Evolutionary conservation across 176 grass and related monocot genomes (phyloP), one percentile per base, ranked within the genome.

Genomic region (Ensete glaucum): DNA sequence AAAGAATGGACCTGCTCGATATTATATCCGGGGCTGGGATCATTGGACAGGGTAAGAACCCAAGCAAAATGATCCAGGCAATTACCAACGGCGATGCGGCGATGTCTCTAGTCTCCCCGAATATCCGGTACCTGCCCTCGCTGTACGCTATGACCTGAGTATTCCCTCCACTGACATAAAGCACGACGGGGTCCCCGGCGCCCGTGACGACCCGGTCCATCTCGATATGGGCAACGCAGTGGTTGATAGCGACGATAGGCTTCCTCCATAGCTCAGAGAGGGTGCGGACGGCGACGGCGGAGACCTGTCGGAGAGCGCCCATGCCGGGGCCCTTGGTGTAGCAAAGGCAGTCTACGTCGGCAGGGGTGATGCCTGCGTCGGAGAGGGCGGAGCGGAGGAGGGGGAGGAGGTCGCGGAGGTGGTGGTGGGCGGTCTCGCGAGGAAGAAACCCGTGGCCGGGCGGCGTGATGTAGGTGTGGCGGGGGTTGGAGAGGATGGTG

Each of bases 311-410:
- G 22, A 88, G 84, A 1, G 86, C 90, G 50, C 95, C 95, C 86
- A 98, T 93, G 80, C 88, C 90, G 17, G 95, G 95, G 8, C 90
- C 95, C 26, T 80, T 90, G 63, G 90, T 98, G 88, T 91, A 98
- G 90, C 95, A 93, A 58, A 99, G 63, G 83, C 90, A 99, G 78
- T 87, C 80, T 22, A 98, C 55, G 54, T 98, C 88, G 29, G 78
- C 62, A 0, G 88, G 84, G 59, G 86, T 71, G 73, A 87, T 72
- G 1, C 53, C 67, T 11, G 86, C 84, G 0, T 76, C 85, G 16
- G 63, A 14, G 17, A 93, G 88, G 23, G 90, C 84, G 1, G 75
- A 63, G 29, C 84, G 82, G 56, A 99, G 82, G 80, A 98, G 84
- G 23, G 90, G 86, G 11, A 98, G 88, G 50, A 92, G 78, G 73